phyloP scores from a whole-genome alignment of 768 basidiomycete species.

The Galerina sulciceps region DNA sequence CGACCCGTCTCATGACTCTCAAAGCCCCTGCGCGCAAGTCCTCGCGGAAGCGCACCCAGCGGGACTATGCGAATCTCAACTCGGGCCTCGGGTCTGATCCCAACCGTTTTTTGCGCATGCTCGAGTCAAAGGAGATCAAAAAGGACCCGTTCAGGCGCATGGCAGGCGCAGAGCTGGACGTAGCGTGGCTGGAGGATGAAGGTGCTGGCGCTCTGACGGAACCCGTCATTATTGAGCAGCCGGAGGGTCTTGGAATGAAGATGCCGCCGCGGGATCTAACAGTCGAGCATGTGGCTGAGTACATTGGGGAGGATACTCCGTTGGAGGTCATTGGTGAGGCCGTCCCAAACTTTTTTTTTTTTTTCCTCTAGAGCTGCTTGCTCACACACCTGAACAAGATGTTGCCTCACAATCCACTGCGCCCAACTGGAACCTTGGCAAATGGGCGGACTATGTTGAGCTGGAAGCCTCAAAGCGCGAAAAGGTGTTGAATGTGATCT shows the following conservation, averaged over 20 bases:
- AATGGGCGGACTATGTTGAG: slow-evolving; percentile 89
- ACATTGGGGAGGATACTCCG: slow-evolving; percentile 76
- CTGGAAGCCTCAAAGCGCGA: slow-evolving; percentile 70
- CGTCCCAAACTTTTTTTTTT: background rate
- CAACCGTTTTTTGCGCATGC: slow-evolving; percentile 67
- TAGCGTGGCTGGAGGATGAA: slow-evolving; percentile 70
- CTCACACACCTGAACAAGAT: slow-evolving; percentile 47
- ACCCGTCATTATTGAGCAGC: slow-evolving; percentile 78
- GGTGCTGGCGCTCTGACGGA: slow-evolving; percentile 79
- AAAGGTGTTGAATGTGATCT: slow-evolving; percentile 94
- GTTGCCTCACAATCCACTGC: slow-evolving; percentile 86
- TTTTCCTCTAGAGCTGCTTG: background rate
- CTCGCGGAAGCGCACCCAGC: slow-evolving; percentile 69
- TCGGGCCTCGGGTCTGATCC: slow-evolving; percentile 62
- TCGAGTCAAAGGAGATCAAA: slow-evolving; percentile 70
- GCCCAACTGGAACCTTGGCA: slow-evolving; percentile 87
- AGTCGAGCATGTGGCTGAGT: slow-evolving; percentile 79
- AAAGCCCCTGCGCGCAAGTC: slow-evolving; percentile 85
- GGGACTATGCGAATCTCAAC: slow-evolving; percentile 81
- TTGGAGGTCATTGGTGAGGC: slow-evolving; percentile 89
- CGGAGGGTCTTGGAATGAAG: slow-evolving; percentile 87
- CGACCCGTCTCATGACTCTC: slow-evolving; percentile 67
- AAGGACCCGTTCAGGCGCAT: slow-evolving; percentile 68
- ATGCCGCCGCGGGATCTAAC: slow-evolving; percentile 78
- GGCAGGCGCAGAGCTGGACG: slow-evolving; percentile 67